Conservation (phyloP, 2,329 filamentous ascomycete genomes). For the Drechmeria coniospora region DNA sequence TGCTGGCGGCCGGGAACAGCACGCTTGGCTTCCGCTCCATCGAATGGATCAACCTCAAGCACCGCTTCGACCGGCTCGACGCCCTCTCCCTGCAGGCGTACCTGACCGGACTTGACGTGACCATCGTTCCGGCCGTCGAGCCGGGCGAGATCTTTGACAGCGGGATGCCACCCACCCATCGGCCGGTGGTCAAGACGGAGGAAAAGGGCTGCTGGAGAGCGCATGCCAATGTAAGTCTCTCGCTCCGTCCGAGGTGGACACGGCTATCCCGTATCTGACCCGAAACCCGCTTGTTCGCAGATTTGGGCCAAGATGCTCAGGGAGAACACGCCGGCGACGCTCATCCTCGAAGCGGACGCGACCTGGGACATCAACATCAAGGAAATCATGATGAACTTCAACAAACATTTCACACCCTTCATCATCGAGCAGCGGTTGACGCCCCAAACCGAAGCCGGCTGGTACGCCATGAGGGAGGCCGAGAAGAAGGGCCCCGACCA, state of each 20-base stretch:
- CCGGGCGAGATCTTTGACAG: slow-evolving; percentile 7
- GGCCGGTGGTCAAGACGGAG: slow-evolving; percentile 6
- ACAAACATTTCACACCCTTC: slow-evolving; percentile 2
- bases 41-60: slow-evolving; percentile 8
- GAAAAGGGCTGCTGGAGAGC: slow-evolving; percentile 13
- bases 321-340: slow-evolving; percentile 6
- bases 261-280: not conserved
- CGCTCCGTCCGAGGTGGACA: too few relatives aligned
- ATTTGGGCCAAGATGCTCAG: slow-evolving; percentile 13
- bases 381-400: slow-evolving; percentile 9
- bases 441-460: not conserved
- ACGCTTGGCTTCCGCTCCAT: not conserved
- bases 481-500: not conserved
- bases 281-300: slow-evolving; percentile 3
- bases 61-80: slow-evolving; percentile 12
- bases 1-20: not conserved
- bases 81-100: slow-evolving; percentile 12
- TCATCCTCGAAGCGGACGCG: slow-evolving; percentile 15
- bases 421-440: not conserved
- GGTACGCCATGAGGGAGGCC: not conserved
- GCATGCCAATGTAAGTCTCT: slow-evolving; percentile 14
- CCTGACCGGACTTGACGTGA: slow-evolving; percentile 11
- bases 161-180: slow-evolving; percentile 11
- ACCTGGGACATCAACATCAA: slow-evolving; percentile 13
- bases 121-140: slow-evolving; percentile 8